Evolutionary conservation across 352 stramenopile genomes (phyloP), one percentile per base, ranked within the genome.

Genomic region (Blastocystis sp.): DNA sequence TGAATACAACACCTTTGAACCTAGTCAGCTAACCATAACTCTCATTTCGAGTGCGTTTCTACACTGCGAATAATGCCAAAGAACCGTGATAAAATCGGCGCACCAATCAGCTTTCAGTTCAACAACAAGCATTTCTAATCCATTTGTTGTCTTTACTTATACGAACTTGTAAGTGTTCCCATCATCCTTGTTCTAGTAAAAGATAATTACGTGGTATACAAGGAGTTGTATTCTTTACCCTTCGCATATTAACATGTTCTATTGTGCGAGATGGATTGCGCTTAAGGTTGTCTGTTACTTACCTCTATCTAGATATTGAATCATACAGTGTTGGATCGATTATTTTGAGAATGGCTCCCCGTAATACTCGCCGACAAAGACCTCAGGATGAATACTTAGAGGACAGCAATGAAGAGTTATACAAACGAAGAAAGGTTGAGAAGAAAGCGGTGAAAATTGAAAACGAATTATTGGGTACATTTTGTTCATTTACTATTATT

Each of bases 341-440:
- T 68, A 34, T 68, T 26, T n/a, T 59, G 50, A 77, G 29, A 29
- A 84, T 84, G 73, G 73, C 50, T 43, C 50, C 18, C 26, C 73
- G 73, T 23, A 84, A 41, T 43, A 54, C 53, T 18, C 54, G 53
- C 59, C 53, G 54, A 37, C 50, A 64, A 43, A 34, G 47, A 66
- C 6, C 39, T 20, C 73, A 84, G 29, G 73, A 84, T 34, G 54
- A 64, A 11, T 84, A 84, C 54, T 41, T 53, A 2, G 73, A 84
- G 43, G 73, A 84, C 5, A 66, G 47, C 47, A 55, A 84, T 41
- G 73, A 84, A 29, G 43, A 29, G 20, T 45, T 61, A 23, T 54
- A 18, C 6, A 84, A 84, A 45, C 18, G 73, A 66, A 47, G 18
- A 15, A 63, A 45, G n/a, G 55, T 64, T 53, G 66, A 77, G 26